These are phyloP conservation scores for Ogataea polymorpha DNA, from an alignment of 805 yeast genomes.

Conservation along the genomic window DNA sequence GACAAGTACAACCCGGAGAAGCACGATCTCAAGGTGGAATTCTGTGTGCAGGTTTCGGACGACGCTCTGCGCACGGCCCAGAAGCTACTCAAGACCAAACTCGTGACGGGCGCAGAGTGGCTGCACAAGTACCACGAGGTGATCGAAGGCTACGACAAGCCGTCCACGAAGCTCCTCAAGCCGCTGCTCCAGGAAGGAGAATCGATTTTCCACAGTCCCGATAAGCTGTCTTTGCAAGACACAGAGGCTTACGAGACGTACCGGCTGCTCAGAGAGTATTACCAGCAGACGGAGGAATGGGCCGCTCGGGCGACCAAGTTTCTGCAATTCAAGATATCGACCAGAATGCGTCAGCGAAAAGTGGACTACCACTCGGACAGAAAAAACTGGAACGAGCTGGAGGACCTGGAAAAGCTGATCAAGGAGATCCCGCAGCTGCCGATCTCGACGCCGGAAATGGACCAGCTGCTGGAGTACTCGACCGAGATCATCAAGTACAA, in stretches of 20 bases:
- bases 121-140: slow-evolving; percentile 40
- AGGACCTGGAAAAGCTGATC: slow-evolving; percentile 38
- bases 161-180: slow-evolving; percentile 45
- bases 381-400: slow-evolving; percentile 26
- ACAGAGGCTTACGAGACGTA: too few species aligned
- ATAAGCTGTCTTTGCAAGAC: too few species aligned
- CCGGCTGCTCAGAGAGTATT: slow-evolving; percentile 37
- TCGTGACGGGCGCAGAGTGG: slow-evolving; percentile 58
- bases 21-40: slow-evolving; percentile 34
- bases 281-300: slow-evolving; percentile 48
- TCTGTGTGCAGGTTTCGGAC: slow-evolving; percentile 50
- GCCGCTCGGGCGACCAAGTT: slow-evolving; percentile 52
- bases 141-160: slow-evolving; percentile 40
- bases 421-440: slow-evolving; percentile 47
- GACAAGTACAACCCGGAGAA: too few species aligned
- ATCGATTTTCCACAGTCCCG: slow-evolving; percentile 41
- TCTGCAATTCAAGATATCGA: slow-evolving; percentile 49
- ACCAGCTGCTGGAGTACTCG: slow-evolving; percentile 52
- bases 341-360: slow-evolving; percentile 41
- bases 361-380: too few species aligned
- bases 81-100: too few species aligned
- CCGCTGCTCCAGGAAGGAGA: slow-evolving; percentile 54
- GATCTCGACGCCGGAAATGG: slow-evolving; percentile 56
- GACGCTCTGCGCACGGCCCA: too few species aligned
- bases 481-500: slow-evolving; percentile 52